Percentiles rank a stretch among this genome's conserved stretches.
Evolutionary conservation across 179 eudicot genomes (phyloP).

Genomic region (Silene vulgaris): DNA sequence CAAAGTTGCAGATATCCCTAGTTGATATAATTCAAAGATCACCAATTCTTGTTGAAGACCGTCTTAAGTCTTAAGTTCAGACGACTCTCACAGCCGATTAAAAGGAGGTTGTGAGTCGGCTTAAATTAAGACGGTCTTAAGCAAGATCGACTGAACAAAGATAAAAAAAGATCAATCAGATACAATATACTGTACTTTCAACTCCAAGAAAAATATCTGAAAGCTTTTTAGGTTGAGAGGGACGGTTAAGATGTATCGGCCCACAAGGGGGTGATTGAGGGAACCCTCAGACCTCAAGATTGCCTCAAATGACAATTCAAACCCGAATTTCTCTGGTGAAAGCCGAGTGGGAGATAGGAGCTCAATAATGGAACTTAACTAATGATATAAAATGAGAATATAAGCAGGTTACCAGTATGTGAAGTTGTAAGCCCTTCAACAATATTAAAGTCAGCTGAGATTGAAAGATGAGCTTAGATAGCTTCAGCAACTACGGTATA

Average conservation of each 20-base stretch:
- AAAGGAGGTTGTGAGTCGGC: no score
- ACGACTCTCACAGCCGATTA: no score
- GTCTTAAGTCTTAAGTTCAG: no score
- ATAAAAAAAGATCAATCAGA: not conserved
- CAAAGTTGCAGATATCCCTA: not conserved
- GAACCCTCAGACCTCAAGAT: not conserved
- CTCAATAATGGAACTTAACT: no score
- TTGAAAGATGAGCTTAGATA: not conserved
- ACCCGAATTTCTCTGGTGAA: not conserved
- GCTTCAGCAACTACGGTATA: not conserved
- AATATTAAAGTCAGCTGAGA: not conserved
- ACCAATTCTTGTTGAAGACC: no score
- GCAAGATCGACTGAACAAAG: no score
- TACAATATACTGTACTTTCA: not conserved
- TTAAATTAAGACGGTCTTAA: no score
- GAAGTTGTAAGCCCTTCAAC: no score
- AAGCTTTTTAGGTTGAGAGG: not conserved
- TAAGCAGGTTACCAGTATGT: no score
- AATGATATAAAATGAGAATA: no score
- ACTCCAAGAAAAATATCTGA: not conserved
- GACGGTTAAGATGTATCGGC: not conserved
- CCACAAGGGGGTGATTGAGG: not conserved
- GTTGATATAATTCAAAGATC: not conserved
- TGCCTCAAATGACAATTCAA: not conserved
- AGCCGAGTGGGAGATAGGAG: not conserved